phyloP scores from a whole-genome alignment of 192 early-diverging fungal genomes.

The Coemansia sp. region DNA sequence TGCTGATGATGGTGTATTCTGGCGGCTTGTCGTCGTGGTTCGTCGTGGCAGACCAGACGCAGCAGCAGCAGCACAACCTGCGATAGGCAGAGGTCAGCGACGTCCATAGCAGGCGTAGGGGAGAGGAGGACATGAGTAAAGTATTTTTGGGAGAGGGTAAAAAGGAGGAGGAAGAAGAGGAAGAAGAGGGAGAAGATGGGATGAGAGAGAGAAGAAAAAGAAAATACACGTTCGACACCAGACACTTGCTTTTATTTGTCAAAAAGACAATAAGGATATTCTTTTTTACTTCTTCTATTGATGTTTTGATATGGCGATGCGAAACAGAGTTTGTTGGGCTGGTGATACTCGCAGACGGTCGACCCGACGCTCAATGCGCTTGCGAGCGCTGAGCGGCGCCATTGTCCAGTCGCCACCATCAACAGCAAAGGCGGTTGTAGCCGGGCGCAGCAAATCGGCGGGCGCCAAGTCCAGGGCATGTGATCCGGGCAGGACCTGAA shows the following conservation, averaged over 20 bases:
- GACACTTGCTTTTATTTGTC: not conserved
- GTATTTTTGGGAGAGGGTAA: not conserved
- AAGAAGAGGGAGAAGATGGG: not conserved
- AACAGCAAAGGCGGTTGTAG: not conserved
- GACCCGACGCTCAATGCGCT: not conserved
- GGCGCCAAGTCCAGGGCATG: not conserved
- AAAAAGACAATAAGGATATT: not conserved
- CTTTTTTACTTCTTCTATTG: not conserved
- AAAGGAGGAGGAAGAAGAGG: not conserved
- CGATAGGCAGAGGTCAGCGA: conserved; percentile 16
- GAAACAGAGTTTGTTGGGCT: conserved; percentile 31
- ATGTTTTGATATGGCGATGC: not conserved
- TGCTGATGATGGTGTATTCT: conserved; percentile 31
- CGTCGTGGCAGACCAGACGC: not conserved
- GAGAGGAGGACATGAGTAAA: not conserved
- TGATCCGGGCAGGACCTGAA: conserved; percentile 7
- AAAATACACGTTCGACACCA: too few species aligned
- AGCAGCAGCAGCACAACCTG: conserved; percentile 21
- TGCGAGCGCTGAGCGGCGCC: conserved; percentile 7
- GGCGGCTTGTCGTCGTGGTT: conserved; percentile 14
- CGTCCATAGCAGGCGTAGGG: conserved; percentile 9
- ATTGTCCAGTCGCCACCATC: conserved; percentile 41
- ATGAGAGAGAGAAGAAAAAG: not conserved
- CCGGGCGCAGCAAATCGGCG: not conserved
- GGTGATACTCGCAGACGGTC: conserved; percentile 5